These are phyloP conservation scores for Neofusicoccum sp. DNA, from an alignment of 2,329 filamentous ascomycete species.

Conservation along the genomic window DNA sequence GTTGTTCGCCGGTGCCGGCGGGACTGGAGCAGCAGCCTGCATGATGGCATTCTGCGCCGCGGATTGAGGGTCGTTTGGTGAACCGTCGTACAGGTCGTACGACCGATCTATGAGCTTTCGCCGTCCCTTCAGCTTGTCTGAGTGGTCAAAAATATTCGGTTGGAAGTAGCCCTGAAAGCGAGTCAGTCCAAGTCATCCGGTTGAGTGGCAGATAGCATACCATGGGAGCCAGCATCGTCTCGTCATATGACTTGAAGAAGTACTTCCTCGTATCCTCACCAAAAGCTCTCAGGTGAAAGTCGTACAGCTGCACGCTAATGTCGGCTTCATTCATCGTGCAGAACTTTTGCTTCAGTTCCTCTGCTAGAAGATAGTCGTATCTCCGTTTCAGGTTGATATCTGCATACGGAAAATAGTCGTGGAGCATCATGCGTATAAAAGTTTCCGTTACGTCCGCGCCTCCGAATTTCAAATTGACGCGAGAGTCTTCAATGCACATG, in stretches of 20 bases:
- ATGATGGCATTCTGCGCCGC: slow-evolving; percentile 75
- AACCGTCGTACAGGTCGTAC: slow-evolving; percentile 90
- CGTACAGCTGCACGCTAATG: slow-evolving; percentile 83
- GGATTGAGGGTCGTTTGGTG: slow-evolving; percentile 88
- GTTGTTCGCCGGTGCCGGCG: neutral
- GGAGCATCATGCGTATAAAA: slow-evolving; percentile 97
- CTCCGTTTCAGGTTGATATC: slow-evolving; percentile 90
- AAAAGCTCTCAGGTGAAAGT: slow-evolving; percentile 87
- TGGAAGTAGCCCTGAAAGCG: slow-evolving; percentile 73
- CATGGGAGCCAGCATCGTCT: slow-evolving; percentile 91
- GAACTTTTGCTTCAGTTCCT: slow-evolving; percentile 92
- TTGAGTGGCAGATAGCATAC: slow-evolving; percentile 34
- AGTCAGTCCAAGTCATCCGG: slow-evolving; percentile 1
- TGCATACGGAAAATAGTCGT: slow-evolving; percentile 91
- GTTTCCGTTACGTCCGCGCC: slow-evolving; percentile 91
- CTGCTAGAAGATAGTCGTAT: slow-evolving; percentile 90
- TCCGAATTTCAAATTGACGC: slow-evolving; percentile 92
- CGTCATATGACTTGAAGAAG: slow-evolving; percentile 95
- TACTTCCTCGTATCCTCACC: slow-evolving; percentile 92
- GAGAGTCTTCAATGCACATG: slow-evolving; percentile 89
- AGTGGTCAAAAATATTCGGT: slow-evolving; percentile 82
- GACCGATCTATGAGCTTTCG: slow-evolving; percentile 83
- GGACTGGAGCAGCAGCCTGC: slow-evolving; percentile 48
- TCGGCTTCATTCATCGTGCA: slow-evolving; percentile 90
- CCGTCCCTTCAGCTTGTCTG: slow-evolving; percentile 75